Percentiles rank a stretch among this genome's conserved stretches.
Conservation (phyloP, 177 flowering plant genomes). For the Vitis hybrid region DNA sequence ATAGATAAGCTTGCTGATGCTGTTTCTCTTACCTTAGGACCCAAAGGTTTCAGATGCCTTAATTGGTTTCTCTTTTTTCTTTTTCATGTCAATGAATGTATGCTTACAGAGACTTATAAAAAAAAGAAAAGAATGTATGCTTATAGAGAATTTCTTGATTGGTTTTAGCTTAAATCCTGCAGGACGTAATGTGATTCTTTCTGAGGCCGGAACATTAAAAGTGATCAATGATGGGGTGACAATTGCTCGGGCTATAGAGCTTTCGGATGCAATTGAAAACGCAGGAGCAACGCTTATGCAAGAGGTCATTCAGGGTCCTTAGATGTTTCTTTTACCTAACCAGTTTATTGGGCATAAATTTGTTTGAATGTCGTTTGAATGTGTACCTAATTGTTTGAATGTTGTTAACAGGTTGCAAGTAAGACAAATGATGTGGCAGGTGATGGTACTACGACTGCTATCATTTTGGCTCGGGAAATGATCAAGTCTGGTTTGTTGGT, state of each 20-base stretch:
- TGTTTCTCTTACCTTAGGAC: conserved; percentile 76
- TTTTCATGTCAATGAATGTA: not conserved
- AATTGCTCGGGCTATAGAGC: conserved; percentile 85
- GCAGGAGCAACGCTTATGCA: conserved; percentile 75
- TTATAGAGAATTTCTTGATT: not conserved
- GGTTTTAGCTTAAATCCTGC: conserved; percentile 24
- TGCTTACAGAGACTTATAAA: no score
- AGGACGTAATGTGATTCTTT: conserved; percentile 93
- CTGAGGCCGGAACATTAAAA: conserved; percentile 54
- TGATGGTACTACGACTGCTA: conserved; percentile 96
- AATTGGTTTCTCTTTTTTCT: not conserved
- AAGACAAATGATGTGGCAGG: conserved; percentile 88
- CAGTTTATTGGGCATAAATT: not conserved
- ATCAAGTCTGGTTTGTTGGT: conserved; percentile 70
- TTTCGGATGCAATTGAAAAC: conserved; percentile 82
- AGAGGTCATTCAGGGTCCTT: conserved; percentile 59
- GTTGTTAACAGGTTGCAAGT: conserved; percentile 64
- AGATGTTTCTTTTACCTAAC: conserved; percentile 12
- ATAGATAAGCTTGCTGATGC: conserved; percentile 87
- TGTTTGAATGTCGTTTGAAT: not conserved
- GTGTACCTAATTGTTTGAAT: not conserved
- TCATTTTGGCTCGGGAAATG: conserved; percentile 78
- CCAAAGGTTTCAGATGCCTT: conserved; percentile 47
- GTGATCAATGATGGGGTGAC: conserved; percentile 95
- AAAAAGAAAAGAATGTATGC: no score